phyloP scores from a whole-genome alignment of 345 rosid genomes.

The Schrenkiella parvula region DNA sequence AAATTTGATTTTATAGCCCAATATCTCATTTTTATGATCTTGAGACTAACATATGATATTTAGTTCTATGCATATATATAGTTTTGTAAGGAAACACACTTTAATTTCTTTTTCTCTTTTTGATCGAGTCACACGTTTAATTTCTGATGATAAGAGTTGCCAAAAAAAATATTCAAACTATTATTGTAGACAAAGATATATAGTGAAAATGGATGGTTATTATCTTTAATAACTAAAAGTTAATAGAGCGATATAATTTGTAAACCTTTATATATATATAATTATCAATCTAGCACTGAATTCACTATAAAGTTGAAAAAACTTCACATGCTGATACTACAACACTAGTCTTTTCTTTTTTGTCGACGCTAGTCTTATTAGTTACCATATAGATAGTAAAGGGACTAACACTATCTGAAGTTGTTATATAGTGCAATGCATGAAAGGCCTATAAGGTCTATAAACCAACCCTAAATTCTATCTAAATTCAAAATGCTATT shows the following conservation, averaged over 20 bases:
- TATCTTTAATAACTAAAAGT: too few species aligned
- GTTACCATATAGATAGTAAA: neutral
- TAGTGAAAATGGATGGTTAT: neutral
- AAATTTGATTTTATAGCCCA: neutral
- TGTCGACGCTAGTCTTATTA: constrained; percentile 1
- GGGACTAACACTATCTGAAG: constrained; percentile 25
- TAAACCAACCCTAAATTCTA: neutral
- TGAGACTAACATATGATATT: neutral
- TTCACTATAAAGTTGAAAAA: neutral
- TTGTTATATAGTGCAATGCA: constrained; percentile 22
- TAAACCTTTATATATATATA: neutral
- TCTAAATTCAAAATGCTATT: neutral
- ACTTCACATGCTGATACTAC: constrained; percentile 22
- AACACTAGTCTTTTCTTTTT: constrained; percentile 7
- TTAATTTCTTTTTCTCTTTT: too few species aligned
- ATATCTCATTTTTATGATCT: neutral
- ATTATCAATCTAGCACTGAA: constrained; percentile 17
- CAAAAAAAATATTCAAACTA: too few species aligned
- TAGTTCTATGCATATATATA: neutral
- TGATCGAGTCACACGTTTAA: too few species aligned
- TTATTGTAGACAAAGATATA: neutral
- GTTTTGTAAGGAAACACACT: neutral
- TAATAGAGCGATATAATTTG: too few species aligned
- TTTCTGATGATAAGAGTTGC: neutral
- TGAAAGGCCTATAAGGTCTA: constrained; percentile 15